Conservation (phyloP, 2,329 filamentous ascomycete genomes). For the Penicillium vulpinum region DNA sequence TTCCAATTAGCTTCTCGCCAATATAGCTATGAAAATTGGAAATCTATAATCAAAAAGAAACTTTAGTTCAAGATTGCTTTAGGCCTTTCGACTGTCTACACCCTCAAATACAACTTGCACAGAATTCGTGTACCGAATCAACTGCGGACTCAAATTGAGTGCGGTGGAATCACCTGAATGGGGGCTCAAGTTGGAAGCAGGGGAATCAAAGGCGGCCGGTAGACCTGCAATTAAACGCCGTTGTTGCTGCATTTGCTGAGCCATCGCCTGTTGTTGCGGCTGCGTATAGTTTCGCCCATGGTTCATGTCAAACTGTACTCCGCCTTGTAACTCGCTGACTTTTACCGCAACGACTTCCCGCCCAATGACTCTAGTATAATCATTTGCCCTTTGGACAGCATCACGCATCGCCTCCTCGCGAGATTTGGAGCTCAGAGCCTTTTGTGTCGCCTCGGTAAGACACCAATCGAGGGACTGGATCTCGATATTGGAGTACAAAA, state of each 20-base stretch:
- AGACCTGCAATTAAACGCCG: too few relatives aligned
- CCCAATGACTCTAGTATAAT: slow-evolving; percentile 22
- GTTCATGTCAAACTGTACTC: not conserved
- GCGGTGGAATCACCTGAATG: not conserved
- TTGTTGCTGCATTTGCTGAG: too few relatives aligned
- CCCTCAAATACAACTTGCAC: slow-evolving; percentile 10
- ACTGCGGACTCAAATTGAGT: slow-evolving; percentile 10
- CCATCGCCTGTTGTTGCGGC: not conserved
- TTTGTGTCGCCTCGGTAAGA: slow-evolving; percentile 23
- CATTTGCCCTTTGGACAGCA: slow-evolving; percentile 25
- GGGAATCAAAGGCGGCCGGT: too few relatives aligned
- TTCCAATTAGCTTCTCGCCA: not conserved
- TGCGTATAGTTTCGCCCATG: not conserved
- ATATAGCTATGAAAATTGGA: not conserved
- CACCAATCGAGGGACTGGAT: slow-evolving; percentile 25
- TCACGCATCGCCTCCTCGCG: slow-evolving; percentile 23
- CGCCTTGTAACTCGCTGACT: not conserved
- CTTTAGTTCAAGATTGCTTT: not conserved
- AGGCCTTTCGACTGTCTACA: not conserved
- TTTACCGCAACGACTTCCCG: slow-evolving; percentile 17
- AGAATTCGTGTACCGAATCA: slow-evolving; percentile 4
- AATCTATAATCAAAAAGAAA: not conserved
- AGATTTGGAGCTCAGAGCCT: slow-evolving; percentile 18
- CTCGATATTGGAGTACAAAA: slow-evolving; percentile 19
- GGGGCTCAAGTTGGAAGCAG: not conserved